Evolutionary conservation across 2,329 filamentous ascomycete genomes (phyloP).

Genomic region (Pseudopithomyces maydicus): DNA sequence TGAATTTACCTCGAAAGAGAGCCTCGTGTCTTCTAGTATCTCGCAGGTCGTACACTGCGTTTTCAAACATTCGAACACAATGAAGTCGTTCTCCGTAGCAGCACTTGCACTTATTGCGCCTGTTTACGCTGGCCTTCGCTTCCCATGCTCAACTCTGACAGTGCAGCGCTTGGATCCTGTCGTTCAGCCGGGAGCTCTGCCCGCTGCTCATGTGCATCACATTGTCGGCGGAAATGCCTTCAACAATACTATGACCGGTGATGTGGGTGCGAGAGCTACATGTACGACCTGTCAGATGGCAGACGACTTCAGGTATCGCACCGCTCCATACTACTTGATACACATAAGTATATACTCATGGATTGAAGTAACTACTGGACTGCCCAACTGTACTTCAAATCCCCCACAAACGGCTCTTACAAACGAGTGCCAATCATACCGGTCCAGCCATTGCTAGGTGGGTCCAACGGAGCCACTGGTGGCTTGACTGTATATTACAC

Average conservation of each 20-base stretch:
- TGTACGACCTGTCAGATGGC: conserved; percentile 35
- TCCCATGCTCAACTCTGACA: conserved; percentile 33
- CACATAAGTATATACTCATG: neutral
- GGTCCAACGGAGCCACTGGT: conserved; percentile 25
- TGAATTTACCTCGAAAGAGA: neutral
- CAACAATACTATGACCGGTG: conserved; percentile 29
- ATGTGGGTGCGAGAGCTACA: conserved; percentile 25
- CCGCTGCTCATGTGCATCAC: conserved; percentile 32
- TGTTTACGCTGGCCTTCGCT: conserved; percentile 31
- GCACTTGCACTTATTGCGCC: conserved; percentile 24
- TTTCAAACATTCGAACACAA: conserved; percentile 5
- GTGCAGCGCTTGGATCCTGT: conserved; percentile 32
- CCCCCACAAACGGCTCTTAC: conserved; percentile 33
- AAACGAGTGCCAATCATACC: conserved; percentile 27
- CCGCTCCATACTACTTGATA: neutral
- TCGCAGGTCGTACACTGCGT: neutral
- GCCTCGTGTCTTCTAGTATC: neutral
- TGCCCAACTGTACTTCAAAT: conserved; percentile 29
- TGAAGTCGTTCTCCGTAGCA: conserved; percentile 27
- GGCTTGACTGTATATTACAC: conserved; percentile 38
- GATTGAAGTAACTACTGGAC: conserved; percentile 27
- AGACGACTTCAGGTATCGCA: conserved; percentile 17
- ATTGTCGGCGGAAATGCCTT: conserved; percentile 37
- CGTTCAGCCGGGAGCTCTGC: conserved; percentile 24
- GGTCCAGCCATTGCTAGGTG: conserved; percentile 30